Base-by-base conservation (phyloP, 768 basidiomycete genomes). In the Leccinum aurantiacum region DNA sequence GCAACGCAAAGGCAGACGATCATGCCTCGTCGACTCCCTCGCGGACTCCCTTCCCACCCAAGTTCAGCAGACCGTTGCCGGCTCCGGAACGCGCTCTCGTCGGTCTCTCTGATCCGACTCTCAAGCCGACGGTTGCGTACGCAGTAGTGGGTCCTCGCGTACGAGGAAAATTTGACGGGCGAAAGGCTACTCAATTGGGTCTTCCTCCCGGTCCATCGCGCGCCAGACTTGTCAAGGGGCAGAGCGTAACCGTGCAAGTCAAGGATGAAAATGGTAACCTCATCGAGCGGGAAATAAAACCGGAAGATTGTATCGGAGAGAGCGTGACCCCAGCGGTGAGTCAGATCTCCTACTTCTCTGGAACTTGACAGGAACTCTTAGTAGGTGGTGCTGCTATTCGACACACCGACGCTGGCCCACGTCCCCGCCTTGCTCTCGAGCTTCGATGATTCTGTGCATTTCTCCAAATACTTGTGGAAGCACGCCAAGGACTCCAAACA, bases 121-220 rank as follows among this genome's bases (percentile, higher is more conserved):
- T 66, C n/a, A 71, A 74, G 49, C 73, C 79, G 4, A 77, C 82
- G 0, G 61, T 84, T 35, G 81, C 78, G 4, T 85, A 84, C 65
- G 71, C 84, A 15, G 58, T 84, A 47, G 75, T 83, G 46, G 84
- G 84, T 0, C 84, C 84, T 3, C 78, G 76, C 14, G 72, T 79
- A 44, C 82, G 84, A 1, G 84, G 84, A 9, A 92, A 90, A 71
- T 96, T 98, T 68, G 82, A 94, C 61, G 85, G 73, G 0, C 71
- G 76, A 61, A 85, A 83, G 62, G 91, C 94, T 0, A 67, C 77
- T 9, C 82, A 76, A 48, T 77, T 94, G 2, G 87, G 88, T 6
- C 75, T 98, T 2, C 82, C 82, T 3, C 68, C 69, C 2, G 89
- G 91, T 0, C 81, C 80, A 6, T 58, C 84, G 10, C 80, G 91